phyloP scores from a whole-genome alignment of 805 yeast genomes.

The Yarrowia sp. region DNA sequence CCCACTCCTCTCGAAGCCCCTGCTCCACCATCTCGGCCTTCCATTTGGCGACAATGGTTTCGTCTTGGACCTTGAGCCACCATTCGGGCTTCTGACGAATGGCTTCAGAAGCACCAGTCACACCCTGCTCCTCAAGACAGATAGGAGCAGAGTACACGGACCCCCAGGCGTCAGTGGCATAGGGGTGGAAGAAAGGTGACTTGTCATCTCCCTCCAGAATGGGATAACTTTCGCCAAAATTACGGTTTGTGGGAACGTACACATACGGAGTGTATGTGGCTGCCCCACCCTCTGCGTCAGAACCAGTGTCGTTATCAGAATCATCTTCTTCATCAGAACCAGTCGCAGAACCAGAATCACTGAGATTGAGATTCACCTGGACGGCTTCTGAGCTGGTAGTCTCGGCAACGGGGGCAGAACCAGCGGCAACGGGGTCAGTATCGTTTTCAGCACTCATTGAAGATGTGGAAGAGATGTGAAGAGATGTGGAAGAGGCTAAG shows the following conservation, averaged over 20 bases:
- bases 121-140: conserved; percentile 1
- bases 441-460: background rate
- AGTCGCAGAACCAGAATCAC: background rate
- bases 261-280: background rate
- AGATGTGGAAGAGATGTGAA: background rate
- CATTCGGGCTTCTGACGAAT: conserved; percentile 38
- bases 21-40: conserved; percentile 31
- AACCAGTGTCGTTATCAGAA: background rate
- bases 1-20: conserved; percentile 30
- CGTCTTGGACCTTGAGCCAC: conserved; percentile 34
- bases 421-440: no score
- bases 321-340: background rate
- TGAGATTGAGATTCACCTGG: background rate
- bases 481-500: background rate
- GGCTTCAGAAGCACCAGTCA: background rate
- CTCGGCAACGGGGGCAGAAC: no score
- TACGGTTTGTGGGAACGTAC: background rate
- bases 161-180: background rate
- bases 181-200: background rate
- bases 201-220: background rate
- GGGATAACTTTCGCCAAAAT: background rate
- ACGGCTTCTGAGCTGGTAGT: no score
- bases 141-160: background rate
- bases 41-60: conserved; percentile 36
- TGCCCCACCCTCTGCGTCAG: no score